Base-by-base conservation (phyloP, 2,329 filamentous ascomycete genomes). In the Aotearoamyces nothofagi region DNA sequence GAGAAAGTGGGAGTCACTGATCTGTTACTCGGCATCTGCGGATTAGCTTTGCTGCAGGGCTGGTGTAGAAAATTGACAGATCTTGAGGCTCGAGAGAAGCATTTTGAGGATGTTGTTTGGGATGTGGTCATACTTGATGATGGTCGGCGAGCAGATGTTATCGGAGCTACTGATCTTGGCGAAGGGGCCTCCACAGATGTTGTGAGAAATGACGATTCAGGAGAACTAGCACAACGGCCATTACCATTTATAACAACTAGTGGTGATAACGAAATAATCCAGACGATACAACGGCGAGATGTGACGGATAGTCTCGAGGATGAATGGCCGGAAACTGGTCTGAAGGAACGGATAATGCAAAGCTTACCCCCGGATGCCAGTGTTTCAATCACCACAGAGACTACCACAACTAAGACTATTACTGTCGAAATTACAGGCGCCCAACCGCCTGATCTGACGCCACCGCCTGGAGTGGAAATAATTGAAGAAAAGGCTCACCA, bases 51-150 rank as follows among this genome's bases (percentile, higher is more conserved):
- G 33, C 50, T 78, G 13, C 73, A 77, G 42, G 57, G 60, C 30
- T 61, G 59, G 43, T 73, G 67, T 34, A 58, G 58, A 29, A 62
- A 56, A 24, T 53, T 60, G 17, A 55, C 61, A 5, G 60, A 65
- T 12, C 58, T 64, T 26, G 65, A 72, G 38, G 50, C 47, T 5
- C 52, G 55, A 14, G 53, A 57, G 1, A 51, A 60, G 5, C 54
- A 54, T 8, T 55, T 57, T 11, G 67, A 74, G 32, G 66, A 75
- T 35, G 51, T 69, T 2, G 56, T 78, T 6, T 78, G 73, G 72
- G 73, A 78, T 41, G 64, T 77, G 3, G 69, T 78, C 5, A 66
- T 78, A 0, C 52, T 75, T 10, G 61, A 66, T 33, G 59, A 71
- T 40, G 67, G 67, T 6, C 57, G 62, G 25, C 60, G 66, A 19